Conservation (phyloP, 2,329 filamentous ascomycete species). For the Calonectria pseudoreteaudii region DNA sequence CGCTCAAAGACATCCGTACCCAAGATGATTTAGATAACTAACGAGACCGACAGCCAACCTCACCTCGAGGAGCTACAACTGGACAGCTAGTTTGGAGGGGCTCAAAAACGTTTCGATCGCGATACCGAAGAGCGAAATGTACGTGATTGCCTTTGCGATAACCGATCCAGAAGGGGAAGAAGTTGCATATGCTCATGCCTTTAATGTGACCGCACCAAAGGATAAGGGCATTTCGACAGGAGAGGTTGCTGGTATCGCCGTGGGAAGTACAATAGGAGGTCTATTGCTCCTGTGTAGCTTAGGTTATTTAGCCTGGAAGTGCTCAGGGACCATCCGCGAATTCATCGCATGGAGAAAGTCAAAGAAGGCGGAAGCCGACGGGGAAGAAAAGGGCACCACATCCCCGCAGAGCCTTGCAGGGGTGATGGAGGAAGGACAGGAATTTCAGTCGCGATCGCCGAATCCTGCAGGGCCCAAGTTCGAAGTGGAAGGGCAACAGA, state of each 20-base stretch:
- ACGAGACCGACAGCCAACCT: background rate
- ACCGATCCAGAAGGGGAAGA: background rate
- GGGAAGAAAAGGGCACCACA: background rate
- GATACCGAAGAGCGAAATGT: background rate
- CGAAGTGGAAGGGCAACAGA: background rate
- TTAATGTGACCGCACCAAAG: background rate
- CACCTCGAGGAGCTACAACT: background rate
- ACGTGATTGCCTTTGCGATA: background rate
- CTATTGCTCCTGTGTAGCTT: background rate
- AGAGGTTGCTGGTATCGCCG: background rate
- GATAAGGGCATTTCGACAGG: background rate
- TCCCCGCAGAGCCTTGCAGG: background rate
- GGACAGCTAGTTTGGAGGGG: background rate
- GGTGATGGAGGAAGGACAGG: background rate
- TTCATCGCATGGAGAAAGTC: background rate
- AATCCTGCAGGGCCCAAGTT: background rate
- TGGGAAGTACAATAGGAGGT: background rate
- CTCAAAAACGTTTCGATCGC: background rate
- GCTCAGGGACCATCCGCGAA: background rate
- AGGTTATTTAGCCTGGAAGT: background rate
- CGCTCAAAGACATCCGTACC: background rate
- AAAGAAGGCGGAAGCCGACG: background rate
- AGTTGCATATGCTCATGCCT: background rate
- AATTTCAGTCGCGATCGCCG: background rate
- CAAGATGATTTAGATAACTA: background rate